Evolutionary conservation across 2,329 filamentous ascomycete species (phyloP).

Genomic region (Fusarium virguliforme): DNA sequence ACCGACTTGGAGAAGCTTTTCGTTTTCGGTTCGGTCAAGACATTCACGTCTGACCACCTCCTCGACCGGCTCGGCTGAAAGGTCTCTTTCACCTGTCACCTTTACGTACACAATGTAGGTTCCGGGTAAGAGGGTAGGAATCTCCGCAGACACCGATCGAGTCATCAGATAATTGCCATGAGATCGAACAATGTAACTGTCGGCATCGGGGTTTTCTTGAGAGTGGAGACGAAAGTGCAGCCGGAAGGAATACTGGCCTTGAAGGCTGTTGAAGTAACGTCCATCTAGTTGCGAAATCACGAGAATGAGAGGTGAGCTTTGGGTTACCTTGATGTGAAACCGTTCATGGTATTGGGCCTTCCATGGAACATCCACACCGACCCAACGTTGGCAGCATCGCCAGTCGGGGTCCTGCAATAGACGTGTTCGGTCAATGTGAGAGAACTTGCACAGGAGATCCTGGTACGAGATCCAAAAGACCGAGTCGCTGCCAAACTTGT

Average conservation of each 20-base stretch:
- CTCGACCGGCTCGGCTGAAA: conserved; percentile 64
- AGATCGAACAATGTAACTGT: conserved; percentile 73
- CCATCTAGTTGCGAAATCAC: conserved; percentile 75
- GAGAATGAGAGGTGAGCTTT: conserved; percentile 71
- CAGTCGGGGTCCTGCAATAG: conserved; percentile 72
- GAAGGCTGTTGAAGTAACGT: conserved; percentile 73
- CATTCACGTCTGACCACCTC: conserved; percentile 71
- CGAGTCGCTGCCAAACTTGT: too few species aligned
- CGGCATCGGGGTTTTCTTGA: conserved; percentile 64
- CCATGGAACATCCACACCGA: conserved; percentile 75
- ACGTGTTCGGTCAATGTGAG: conserved; percentile 73
- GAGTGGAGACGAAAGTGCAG: conserved; percentile 68
- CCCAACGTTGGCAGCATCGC: conserved; percentile 73
- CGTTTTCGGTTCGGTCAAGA: conserved; percentile 64
- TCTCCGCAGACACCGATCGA: conserved; percentile 72
- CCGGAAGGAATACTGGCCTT: conserved; percentile 71
- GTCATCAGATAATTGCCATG: conserved; percentile 73
- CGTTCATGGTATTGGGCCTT: conserved; percentile 74
- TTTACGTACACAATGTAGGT: conserved; percentile 72
- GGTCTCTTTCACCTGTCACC: conserved; percentile 67
- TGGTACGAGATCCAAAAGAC: conserved; percentile 76
- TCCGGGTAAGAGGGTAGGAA: conserved; percentile 69
- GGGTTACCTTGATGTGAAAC: conserved; percentile 71
- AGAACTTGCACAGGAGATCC: conserved; percentile 74
- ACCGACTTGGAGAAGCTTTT: conserved; percentile 72